These are phyloP conservation scores for Dioscorea cayenensis DNA, from an alignment of 116 monocot genomes.

Conservation along the genomic window DNA sequence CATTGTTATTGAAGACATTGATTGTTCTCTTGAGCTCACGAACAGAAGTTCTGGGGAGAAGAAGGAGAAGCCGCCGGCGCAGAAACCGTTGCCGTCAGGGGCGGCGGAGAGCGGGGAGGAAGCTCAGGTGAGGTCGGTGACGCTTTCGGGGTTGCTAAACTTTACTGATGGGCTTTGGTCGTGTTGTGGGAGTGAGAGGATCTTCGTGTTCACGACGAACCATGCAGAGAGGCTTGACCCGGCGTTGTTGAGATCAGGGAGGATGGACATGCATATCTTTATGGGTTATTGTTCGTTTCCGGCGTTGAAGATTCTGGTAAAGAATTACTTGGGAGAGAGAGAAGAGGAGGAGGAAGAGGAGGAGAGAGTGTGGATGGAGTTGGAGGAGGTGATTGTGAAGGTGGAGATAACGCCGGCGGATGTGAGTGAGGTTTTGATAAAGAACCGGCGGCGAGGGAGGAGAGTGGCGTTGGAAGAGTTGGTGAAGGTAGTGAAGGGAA, in stretches of 20 bases:
- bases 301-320: slow-evolving; percentile 62
- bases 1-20: slow-evolving; percentile 91
- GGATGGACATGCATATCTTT: slow-evolving; percentile 89
- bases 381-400: slow-evolving; percentile 36
- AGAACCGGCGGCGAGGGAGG: slow-evolving; percentile 46
- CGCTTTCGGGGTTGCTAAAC: slow-evolving; percentile 75
- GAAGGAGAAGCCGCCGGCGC: background rate
- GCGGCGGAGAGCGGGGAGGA: background rate
- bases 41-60: slow-evolving; percentile 12
- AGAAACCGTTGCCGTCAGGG: background rate
- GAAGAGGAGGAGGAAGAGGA: slow-evolving; percentile 5
- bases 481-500: slow-evolving; percentile 31
- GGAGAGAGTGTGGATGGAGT: slow-evolving; percentile 16
- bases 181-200: slow-evolving; percentile 83
- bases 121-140: slow-evolving; percentile 27
- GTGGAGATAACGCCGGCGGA: slow-evolving; percentile 88
- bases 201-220: slow-evolving; percentile 90
- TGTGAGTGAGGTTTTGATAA: slow-evolving; percentile 78
- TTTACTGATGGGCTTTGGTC: slow-evolving; percentile 93
- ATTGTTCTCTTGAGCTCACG: slow-evolving; percentile 62
- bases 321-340: slow-evolving; percentile 53
- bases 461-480: slow-evolving; percentile 33
- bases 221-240: slow-evolving; percentile 71
- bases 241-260: slow-evolving; percentile 67
- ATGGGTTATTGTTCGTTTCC: slow-evolving; percentile 75